These are phyloP conservation scores for Rhizopus delemar DNA, from an alignment of 371 early-diverging fungal species.

Conservation along the genomic window DNA sequence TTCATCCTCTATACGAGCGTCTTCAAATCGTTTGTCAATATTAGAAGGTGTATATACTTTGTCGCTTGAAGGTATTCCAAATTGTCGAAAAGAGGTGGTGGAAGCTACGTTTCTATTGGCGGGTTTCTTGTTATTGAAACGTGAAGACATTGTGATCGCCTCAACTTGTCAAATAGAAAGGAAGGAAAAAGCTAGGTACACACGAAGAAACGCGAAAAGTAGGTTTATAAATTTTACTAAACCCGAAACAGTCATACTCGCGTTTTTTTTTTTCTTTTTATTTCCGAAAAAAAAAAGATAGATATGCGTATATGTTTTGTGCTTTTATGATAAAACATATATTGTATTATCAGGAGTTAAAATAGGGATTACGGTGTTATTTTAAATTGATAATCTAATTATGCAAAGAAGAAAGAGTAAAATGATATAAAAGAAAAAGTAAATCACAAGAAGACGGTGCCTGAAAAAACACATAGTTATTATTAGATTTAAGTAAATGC, in stretches of 20 bases:
- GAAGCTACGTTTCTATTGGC: conserved; percentile 12
- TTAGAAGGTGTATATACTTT: conserved; percentile 23
- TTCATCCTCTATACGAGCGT: conserved; percentile 48
- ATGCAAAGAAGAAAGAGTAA: no score
- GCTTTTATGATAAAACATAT: no score
- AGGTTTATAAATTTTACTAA: background rate
- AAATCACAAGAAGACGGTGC: no score
- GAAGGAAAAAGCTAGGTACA: background rate
- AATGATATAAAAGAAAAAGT: no score
- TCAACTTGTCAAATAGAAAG: background rate
- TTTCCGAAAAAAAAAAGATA: no score
- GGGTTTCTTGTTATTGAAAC: conserved; percentile 9
- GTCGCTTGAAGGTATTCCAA: conserved; percentile 20
- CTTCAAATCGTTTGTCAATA: conserved; percentile 48
- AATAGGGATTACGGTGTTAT: no score
- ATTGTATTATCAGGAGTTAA: no score
- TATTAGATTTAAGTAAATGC: no score
- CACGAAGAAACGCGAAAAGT: conserved; percentile 4
- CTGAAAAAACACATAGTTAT: no score
- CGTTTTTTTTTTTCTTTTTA: background rate
- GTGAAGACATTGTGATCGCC: conserved; percentile 16
- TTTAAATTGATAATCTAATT: no score
- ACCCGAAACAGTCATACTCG: background rate
- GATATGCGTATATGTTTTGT: no score
- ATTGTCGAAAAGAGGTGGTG: conserved; percentile 21